A percentile compares a stretch with the other conserved stretches of the same genome.
Evolutionary conservation across 768 basidiomycete genomes (phyloP).

Genomic region (Kwoniella pini): DNA sequence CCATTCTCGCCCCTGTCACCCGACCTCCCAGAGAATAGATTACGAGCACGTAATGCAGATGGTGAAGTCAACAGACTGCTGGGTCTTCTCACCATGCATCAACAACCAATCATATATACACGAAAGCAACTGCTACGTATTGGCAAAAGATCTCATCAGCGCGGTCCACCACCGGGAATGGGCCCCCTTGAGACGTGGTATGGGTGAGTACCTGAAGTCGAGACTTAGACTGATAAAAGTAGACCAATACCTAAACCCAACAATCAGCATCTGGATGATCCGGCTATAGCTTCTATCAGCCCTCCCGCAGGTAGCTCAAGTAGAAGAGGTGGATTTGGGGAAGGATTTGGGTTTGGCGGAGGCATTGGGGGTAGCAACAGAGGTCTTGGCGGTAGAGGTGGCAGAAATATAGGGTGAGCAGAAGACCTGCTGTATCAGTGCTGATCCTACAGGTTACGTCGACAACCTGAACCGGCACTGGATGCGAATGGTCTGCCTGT

Average conservation of each 20-base stretch:
- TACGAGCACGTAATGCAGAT: not conserved
- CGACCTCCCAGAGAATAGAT: slow-evolving; percentile 19
- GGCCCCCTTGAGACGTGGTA: slow-evolving; percentile 34
- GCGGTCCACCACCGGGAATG: slow-evolving; percentile 15
- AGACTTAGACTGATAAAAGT: not conserved
- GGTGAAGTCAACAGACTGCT: slow-evolving; percentile 10
- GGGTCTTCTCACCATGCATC: not conserved
- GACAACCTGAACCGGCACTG: slow-evolving; percentile 17
- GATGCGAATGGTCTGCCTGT: slow-evolving; percentile 20
- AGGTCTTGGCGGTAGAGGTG: slow-evolving; percentile 18
- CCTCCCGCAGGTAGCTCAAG: slow-evolving; percentile 19
- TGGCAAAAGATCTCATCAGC: slow-evolving; percentile 22
- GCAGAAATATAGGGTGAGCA: slow-evolving; percentile 37
- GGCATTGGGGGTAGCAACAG: slow-evolving; percentile 12
- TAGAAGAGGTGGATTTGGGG: slow-evolving; percentile 43
- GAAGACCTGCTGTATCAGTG: too few species aligned
- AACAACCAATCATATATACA: slow-evolving; percentile 14
- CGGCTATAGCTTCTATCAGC: slow-evolving; percentile 41
- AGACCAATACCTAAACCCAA: not conserved
- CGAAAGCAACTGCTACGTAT: slow-evolving; percentile 26
- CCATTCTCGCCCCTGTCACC: slow-evolving; percentile 29
- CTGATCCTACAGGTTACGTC: slow-evolving; percentile 31
- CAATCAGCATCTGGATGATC: slow-evolving; percentile 28
- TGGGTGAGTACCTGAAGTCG: slow-evolving; percentile 30
- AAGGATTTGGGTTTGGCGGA: slow-evolving; percentile 39